Conservation (phyloP, 2,329 filamentous ascomycete species). For the Rhynchosporium graminicola region DNA sequence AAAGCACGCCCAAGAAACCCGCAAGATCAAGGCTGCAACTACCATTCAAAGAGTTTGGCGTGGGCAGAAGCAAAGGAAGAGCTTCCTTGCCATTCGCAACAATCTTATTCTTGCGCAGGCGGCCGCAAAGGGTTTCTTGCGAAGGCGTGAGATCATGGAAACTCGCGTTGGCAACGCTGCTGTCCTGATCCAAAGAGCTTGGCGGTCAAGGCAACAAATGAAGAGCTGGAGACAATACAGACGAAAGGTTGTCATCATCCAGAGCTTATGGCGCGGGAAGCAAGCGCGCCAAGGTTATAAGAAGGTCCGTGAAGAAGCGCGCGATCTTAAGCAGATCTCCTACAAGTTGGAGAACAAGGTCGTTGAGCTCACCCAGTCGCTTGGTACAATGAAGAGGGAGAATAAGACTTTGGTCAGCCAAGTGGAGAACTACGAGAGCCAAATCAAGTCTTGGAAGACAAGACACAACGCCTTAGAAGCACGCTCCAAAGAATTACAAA, state of each 20-base stretch:
- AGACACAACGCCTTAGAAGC: constrained; percentile 88
- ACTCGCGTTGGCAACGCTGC: constrained; percentile 91
- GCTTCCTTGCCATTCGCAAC: constrained; percentile 74
- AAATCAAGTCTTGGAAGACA: constrained; percentile 94
- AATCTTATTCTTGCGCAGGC: constrained; percentile 89
- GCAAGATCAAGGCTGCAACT: constrained; percentile 82
- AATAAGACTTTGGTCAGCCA: constrained; percentile 88
- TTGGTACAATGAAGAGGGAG: constrained; percentile 89
- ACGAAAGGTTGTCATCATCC: constrained; percentile 83
- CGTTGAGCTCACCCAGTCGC: constrained; percentile 90
- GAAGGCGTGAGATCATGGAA: constrained; percentile 89
- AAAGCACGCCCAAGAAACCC: constrained; percentile 74
- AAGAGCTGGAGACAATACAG: constrained; percentile 85
- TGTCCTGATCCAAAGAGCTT: constrained; percentile 84
- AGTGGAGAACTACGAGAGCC: constrained; percentile 92
- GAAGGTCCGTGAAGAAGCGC: constrained; percentile 87
- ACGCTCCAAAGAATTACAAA: constrained; percentile 89
- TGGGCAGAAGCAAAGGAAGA: constrained; percentile 84
- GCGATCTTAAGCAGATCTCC: constrained; percentile 98
- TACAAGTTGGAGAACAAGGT: constrained; percentile 99
- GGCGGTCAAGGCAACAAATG: constrained; percentile 78
- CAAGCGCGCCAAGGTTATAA: constrained; percentile 83
- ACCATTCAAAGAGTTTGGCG: constrained; percentile 96
- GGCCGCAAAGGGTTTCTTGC: constrained; percentile 86
- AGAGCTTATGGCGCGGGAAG: constrained; percentile 90